Conservation (phyloP, 306 rosid species). For the Lathyrus tuberosus region DNA sequence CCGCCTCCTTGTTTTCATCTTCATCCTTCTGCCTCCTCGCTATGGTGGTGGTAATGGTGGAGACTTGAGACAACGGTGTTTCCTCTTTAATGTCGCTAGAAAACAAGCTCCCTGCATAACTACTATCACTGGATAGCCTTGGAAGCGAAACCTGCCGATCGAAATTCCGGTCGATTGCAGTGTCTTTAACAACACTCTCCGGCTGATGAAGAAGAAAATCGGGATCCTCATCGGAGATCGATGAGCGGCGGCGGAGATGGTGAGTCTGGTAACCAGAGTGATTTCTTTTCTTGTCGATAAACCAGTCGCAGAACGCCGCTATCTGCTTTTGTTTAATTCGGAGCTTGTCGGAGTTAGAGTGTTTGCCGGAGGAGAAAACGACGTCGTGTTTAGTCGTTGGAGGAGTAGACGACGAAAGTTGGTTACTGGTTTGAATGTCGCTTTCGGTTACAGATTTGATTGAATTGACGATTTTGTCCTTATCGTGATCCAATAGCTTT, state of each 20-base stretch:
- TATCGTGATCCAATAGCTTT: conserved; percentile 59
- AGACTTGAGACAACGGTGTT: conserved; percentile 46
- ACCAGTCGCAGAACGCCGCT: conserved; percentile 66
- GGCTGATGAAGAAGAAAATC: conserved; percentile 51
- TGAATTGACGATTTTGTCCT: conserved; percentile 45
- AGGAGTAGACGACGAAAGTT: conserved; percentile 4
- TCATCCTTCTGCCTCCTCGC: conserved; percentile 41
- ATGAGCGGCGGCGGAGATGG: conserved; percentile 37
- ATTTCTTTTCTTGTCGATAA: conserved; percentile 53
- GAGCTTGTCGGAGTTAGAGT: conserved; percentile 44
- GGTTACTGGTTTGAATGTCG: conserved; percentile 43
- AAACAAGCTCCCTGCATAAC: conserved; percentile 88
- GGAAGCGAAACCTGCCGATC: conserved; percentile 72
- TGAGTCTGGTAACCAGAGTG: conserved; percentile 35
- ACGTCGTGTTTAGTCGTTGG: conserved; percentile 30
- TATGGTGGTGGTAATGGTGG: conserved; percentile 24
- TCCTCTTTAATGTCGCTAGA: conserved; percentile 62
- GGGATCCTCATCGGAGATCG: conserved; percentile 47
- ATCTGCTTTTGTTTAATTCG: conserved; percentile 47
- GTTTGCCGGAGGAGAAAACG: conserved; percentile 37
- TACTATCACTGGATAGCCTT: conserved; percentile 73
- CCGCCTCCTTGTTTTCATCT: conserved; percentile 35
- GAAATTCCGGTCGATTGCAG: conserved; percentile 57
- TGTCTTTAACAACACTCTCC: conserved; percentile 45
- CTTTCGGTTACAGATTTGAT: conserved; percentile 45